phyloP scores from a whole-genome alignment of 108 stramenopile species.

The Conticribra guillardii region DNA sequence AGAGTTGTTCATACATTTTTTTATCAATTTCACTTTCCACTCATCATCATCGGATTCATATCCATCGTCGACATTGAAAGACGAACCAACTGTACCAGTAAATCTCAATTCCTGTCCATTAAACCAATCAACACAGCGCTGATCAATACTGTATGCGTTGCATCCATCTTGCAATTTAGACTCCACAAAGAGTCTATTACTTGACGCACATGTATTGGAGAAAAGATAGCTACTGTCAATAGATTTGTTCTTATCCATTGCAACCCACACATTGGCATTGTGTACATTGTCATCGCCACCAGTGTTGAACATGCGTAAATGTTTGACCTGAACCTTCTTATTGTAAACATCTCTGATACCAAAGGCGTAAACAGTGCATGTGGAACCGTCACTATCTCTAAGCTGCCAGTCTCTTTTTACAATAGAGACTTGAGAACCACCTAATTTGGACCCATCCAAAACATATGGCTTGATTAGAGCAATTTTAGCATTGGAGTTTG shows the following conservation, averaged over 20 bases:
- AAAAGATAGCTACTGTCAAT: background rate
- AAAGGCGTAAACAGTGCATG: conserved; percentile 1
- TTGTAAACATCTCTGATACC: conserved; percentile 1
- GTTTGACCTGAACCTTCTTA: background rate
- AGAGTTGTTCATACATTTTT: background rate
- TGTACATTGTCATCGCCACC: background rate
- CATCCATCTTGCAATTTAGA: background rate
- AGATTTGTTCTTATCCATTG: background rate
- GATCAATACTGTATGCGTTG: background rate
- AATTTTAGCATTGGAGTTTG: too few species aligned
- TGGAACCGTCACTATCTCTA: background rate
- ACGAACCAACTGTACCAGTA: conserved; percentile 8
- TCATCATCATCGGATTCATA: background rate
- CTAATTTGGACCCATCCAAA: background rate
- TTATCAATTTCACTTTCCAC: background rate
- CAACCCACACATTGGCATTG: background rate
- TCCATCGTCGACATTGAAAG: background rate
- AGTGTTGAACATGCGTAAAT: conserved; percentile 2
- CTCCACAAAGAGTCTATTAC: background rate
- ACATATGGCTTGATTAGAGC: background rate
- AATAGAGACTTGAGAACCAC: background rate
- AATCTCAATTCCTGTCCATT: background rate
- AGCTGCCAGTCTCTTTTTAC: background rate
- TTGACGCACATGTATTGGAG: background rate
- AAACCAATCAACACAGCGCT: conserved; percentile 15